Conservation (phyloP, 768 basidiomycete species). For the Termitomyces sp. region DNA sequence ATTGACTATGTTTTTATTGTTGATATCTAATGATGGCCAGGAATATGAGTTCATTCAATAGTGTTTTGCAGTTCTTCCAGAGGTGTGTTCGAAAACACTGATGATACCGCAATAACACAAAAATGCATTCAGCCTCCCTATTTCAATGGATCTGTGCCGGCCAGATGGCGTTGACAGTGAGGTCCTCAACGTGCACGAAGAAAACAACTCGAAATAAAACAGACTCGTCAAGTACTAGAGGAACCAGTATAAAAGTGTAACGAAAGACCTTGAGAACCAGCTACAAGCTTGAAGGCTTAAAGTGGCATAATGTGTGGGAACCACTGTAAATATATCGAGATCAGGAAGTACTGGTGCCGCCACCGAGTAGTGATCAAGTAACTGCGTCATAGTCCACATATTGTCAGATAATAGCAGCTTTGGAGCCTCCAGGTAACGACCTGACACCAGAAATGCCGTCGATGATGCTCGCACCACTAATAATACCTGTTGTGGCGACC, state of each 20-base stretch:
- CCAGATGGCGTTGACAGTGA: constrained; percentile 15
- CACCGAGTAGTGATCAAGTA: background rate
- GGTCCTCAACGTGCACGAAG: constrained; percentile 12
- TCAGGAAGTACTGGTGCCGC: background rate
- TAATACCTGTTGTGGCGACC: constrained; percentile 87
- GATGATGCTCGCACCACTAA: constrained; percentile 71
- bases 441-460: constrained; percentile 53
- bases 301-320: constrained; percentile 13
- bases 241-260: background rate
- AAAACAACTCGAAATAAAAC: constrained; percentile 26
- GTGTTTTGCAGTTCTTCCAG: background rate
- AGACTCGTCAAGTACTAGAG: constrained; percentile 36
- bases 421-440: constrained; percentile 26
- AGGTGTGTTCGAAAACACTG: background rate
- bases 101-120: background rate
- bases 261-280: constrained; percentile 11
- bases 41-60: background rate
- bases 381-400: background rate
- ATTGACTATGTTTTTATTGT: background rate
- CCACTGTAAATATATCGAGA: background rate
- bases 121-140: constrained; percentile 12
- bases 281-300: constrained; percentile 21
- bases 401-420: constrained; percentile 36
- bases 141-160: constrained; percentile 3
- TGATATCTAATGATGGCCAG: background rate